Conservation (phyloP, 257 asterid genomes). For the Nicotiana attenuata region DNA sequence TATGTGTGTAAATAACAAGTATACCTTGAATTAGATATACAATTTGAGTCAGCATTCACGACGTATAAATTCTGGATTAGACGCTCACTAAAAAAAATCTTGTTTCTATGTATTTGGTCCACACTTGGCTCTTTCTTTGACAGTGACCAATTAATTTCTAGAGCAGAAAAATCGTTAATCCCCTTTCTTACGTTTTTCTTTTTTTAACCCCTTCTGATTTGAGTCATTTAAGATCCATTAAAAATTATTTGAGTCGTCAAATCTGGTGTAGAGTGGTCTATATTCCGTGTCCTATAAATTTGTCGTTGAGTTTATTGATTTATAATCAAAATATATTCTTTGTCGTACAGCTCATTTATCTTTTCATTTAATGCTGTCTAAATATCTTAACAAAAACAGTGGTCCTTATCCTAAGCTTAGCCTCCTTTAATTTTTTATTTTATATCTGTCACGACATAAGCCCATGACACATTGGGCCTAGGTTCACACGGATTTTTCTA, state of each 20-base stretch:
- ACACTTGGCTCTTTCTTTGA: background rate
- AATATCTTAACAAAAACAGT: background rate
- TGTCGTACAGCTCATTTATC: conserved; percentile 1
- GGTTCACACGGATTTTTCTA: no score
- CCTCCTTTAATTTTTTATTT: background rate
- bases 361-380: background rate
- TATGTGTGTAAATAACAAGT: background rate
- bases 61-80: background rate
- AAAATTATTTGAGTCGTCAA: background rate
- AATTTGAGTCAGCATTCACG: background rate
- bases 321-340: background rate
- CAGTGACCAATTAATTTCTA: background rate
- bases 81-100: background rate
- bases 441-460: no score
- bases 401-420: background rate
- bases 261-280: background rate
- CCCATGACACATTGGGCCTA: no score
- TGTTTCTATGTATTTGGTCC: background rate
- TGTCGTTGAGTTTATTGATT: background rate
- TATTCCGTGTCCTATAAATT: background rate
- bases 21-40: background rate
- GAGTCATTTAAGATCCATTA: background rate
- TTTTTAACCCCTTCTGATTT: background rate
- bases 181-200: background rate
- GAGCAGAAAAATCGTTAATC: background rate